These are phyloP conservation scores for Leccinum pellstonianum DNA, from an alignment of 768 basidiomycete genomes.

Conservation along the genomic window DNA sequence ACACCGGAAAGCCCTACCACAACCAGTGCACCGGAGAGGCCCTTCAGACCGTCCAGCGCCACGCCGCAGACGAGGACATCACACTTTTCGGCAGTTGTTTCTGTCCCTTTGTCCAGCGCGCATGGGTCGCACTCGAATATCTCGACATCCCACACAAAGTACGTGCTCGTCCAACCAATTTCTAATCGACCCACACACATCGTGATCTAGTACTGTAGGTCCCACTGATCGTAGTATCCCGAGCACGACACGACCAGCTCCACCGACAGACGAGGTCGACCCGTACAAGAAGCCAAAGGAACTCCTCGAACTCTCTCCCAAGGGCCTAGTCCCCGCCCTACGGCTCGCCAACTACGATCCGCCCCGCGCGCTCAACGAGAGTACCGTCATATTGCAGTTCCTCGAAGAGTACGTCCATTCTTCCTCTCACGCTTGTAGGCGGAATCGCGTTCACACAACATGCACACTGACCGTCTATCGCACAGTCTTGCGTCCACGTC, in stretches of 20 bases:
- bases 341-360: constrained; percentile 53
- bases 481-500: constrained; percentile 51
- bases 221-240: background rate
- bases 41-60: constrained; percentile 52
- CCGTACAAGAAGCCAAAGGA: constrained; percentile 81
- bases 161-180: constrained; percentile 10
- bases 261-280: constrained; percentile 65
- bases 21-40: constrained; percentile 49
- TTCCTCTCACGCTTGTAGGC: background rate
- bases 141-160: constrained; percentile 73
- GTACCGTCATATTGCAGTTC: constrained; percentile 75
- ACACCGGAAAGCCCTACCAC: constrained; percentile 42
- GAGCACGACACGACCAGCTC: background rate
- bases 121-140: constrained; percentile 73
- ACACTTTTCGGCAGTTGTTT: constrained; percentile 73
- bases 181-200: background rate
- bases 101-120: constrained; percentile 82
- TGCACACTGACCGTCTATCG: background rate
- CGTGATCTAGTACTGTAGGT: constrained; percentile 39
- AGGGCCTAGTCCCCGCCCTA: constrained; percentile 75
- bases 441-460: background rate
- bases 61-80: constrained; percentile 48
- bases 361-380: constrained; percentile 70
- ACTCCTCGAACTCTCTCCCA: constrained; percentile 77
- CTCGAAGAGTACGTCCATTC: constrained; percentile 61